Percentiles rank a stretch among this genome's conserved stretches.
phyloP scores from a whole-genome alignment of 139 green algal species.

The Volvox reticuliferus region DNA sequence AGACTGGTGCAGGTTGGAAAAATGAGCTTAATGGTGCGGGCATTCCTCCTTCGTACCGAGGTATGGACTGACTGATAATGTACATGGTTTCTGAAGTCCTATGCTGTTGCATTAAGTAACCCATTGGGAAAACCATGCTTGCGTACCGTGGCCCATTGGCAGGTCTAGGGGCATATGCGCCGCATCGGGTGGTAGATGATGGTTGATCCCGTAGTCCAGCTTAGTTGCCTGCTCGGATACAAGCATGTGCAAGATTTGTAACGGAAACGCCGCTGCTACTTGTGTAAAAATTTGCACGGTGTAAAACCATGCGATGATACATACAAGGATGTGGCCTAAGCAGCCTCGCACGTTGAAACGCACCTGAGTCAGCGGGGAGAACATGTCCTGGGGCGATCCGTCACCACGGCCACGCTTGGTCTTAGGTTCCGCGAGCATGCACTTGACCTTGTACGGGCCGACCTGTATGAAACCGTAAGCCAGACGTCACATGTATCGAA shows the following conservation, averaged over 20 bases:
- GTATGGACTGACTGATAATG: too few species aligned
- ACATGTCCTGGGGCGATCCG: constrained; percentile 33
- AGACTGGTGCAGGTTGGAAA: too few species aligned
- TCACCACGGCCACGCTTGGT: constrained; percentile 73
- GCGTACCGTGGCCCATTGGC: constrained; percentile 44
- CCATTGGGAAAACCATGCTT: not conserved
- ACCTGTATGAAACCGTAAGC: constrained; percentile 76
- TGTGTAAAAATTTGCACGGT: too few species aligned
- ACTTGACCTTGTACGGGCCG: constrained; percentile 90
- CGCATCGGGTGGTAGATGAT: constrained; percentile 24
- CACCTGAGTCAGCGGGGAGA: constrained; percentile 40
- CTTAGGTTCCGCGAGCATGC: constrained; percentile 94
- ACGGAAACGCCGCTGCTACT: too few species aligned
- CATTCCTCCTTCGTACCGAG: too few species aligned
- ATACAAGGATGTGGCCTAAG: too few species aligned
- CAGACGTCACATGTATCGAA: too few species aligned
- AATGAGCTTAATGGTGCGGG: too few species aligned
- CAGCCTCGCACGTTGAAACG: too few species aligned
- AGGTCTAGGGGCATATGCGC: constrained; percentile 40
- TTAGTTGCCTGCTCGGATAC: constrained; percentile 17
- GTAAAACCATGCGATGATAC: too few species aligned
- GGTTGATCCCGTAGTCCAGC: constrained; percentile 55
- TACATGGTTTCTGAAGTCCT: too few species aligned
- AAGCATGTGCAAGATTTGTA: not conserved
- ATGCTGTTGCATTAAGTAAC: too few species aligned